Conservation (phyloP, 2,329 filamentous ascomycete species). For the Colletotrichum noveboracense region DNA sequence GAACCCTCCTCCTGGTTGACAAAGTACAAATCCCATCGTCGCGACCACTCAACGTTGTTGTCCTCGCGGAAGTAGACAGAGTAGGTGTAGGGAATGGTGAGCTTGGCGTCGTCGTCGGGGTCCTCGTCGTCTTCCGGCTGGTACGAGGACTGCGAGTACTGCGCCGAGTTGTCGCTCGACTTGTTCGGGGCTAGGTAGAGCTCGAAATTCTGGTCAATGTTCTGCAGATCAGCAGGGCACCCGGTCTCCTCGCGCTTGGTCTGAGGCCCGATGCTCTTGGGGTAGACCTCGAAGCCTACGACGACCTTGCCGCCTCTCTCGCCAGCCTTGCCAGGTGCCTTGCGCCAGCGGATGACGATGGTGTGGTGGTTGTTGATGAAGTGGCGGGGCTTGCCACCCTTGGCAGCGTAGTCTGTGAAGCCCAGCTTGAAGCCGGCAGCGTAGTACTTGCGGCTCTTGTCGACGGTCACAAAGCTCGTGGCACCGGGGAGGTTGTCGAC, state of each 20-base stretch:
- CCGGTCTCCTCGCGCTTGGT: conserved; percentile 66
- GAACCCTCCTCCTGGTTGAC: conserved; percentile 84
- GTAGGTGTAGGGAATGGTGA: conserved; percentile 85
- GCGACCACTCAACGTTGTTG: conserved; percentile 78
- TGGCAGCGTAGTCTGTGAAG: conserved; percentile 69
- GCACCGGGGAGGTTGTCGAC: conserved; percentile 90
- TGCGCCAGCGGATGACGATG: conserved; percentile 79
- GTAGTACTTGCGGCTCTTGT: conserved; percentile 87
- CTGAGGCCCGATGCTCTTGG: conserved; percentile 75
- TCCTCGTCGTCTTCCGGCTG: conserved; percentile 60
- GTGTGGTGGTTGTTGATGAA: conserved; percentile 90
- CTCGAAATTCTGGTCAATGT: conserved; percentile 69
- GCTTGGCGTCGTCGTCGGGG: conserved; percentile 66
- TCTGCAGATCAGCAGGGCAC: conserved; percentile 71
- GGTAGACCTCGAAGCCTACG: conserved; percentile 89
- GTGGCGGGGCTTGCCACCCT: conserved; percentile 66
- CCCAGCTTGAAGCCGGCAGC: conserved; percentile 89
- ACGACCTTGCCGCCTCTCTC: conserved; percentile 78
- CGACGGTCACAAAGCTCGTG: conserved; percentile 85
- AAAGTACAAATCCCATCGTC: conserved; percentile 89
- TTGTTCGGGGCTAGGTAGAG: conserved; percentile 70
- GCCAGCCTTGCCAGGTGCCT: conserved; percentile 71
- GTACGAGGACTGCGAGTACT: conserved; percentile 66
- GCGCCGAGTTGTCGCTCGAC: conserved; percentile 49
- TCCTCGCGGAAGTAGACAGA: conserved; percentile 91